Evolutionary conservation across 768 basidiomycete genomes (phyloP), one percentile per base, ranked within the genome.

Genomic region (Calocera viscosa): DNA sequence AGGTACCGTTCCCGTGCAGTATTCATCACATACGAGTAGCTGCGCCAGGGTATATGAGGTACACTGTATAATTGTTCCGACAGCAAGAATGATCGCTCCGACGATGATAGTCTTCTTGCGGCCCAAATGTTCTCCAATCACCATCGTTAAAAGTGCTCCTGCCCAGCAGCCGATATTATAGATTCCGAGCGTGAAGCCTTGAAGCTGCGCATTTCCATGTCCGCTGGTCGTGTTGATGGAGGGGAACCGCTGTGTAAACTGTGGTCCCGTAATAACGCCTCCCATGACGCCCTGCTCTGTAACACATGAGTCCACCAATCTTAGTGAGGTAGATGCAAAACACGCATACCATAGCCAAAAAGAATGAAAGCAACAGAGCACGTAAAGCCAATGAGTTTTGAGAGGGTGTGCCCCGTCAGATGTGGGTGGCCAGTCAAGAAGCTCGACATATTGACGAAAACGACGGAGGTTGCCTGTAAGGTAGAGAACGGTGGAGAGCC

Each of bases 141-240:
- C 49, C 12, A 49, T 14, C 10, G 24, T 26, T 7, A 26, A 10
- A 7, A 49, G 24, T 10, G 49, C 10, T 7, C 49, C 49, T n/a
- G 49, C 49, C 49, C 49, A 49, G 24, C 49, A 49, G 49, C 49
- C 49, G 8, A 49, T 49, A 26, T 49, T 49, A n/a, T 49, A 49
- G 49, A 49, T 49, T 14, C 49, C 49, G 10, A 49, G 49, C 12
- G 49, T 49, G 49, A 49, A 49, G 22, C 49, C 49, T 24, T 49
- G 49, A 16, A 49, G 49, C 49, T 49, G 49, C 24, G 49, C 49
- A 24, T 49, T 49, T 14, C 49, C 49, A 26, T 49, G 14, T 16
- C 49, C 49, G 22, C 49, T 49, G 14, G 49, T 49, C 10, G 49
- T 49, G 24, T 49, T n/a, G 24, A 49, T 49, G 14, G 49, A 49